Conservation (phyloP, 2,329 filamentous ascomycete genomes). For the Diaporthe caulivora region DNA sequence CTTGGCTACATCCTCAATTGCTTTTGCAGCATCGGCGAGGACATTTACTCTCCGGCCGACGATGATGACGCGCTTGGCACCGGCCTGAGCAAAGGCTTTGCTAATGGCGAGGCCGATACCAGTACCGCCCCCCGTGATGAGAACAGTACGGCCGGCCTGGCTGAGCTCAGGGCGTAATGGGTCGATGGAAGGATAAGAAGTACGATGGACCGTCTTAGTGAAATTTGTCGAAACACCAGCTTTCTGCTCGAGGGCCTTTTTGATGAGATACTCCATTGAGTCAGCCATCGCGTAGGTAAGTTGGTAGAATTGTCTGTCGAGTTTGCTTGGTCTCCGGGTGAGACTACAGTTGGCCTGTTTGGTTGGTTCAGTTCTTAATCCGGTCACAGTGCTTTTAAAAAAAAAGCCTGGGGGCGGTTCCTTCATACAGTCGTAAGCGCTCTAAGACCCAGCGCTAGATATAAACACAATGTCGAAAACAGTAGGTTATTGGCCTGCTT, state of each 20-base stretch:
- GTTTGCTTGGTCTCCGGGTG: not conserved
- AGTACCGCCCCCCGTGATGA: conserved; percentile 38
- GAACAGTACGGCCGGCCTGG: conserved; percentile 34
- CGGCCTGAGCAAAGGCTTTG: conserved; percentile 29
- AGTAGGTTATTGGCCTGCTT: not conserved
- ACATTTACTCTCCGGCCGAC: conserved; percentile 34
- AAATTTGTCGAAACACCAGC: conserved; percentile 19
- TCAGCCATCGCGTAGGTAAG: not conserved
- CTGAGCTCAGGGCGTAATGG: conserved; percentile 25
- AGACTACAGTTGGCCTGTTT: not conserved
- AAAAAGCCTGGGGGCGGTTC: too few species aligned
- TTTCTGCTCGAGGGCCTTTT: not conserved
- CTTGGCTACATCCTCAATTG: conserved; percentile 9
- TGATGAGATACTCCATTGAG: not conserved
- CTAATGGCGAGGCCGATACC: conserved; percentile 38
- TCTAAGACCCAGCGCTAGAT: too few species aligned
- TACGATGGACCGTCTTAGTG: conserved; percentile 20
- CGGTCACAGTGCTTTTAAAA: too few species aligned
- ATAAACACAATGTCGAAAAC: too few species aligned
- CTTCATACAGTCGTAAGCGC: too few species aligned
- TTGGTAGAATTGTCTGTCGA: not conserved
- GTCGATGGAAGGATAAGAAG: conserved; percentile 26
- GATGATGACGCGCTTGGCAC: conserved; percentile 31
- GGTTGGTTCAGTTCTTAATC: too few species aligned
- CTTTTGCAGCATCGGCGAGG: conserved; percentile 25